phyloP scores from a whole-genome alignment of 768 basidiomycete genomes.

The Cystobasidium tubakii region DNA sequence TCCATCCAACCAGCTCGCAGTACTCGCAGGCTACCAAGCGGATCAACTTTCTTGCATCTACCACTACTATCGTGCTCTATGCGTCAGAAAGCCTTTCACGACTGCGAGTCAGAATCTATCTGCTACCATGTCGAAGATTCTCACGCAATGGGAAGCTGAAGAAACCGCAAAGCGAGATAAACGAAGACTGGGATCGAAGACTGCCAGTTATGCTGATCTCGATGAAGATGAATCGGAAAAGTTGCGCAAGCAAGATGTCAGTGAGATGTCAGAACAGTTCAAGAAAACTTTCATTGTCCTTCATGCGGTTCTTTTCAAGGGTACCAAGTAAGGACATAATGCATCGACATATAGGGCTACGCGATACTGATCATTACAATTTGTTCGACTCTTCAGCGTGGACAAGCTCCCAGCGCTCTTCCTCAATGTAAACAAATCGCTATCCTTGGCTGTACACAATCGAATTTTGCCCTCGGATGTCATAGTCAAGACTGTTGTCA shows the following conservation, averaged over 20 bases:
- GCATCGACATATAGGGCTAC: too few relatives aligned
- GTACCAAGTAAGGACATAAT: not conserved
- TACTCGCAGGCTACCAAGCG: constrained; percentile 73
- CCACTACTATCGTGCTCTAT: constrained; percentile 86
- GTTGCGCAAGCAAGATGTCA: constrained; percentile 56
- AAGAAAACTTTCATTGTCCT: constrained; percentile 31
- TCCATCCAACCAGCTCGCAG: constrained; percentile 91
- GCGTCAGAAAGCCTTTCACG: constrained; percentile 76
- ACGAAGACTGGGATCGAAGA: not conserved
- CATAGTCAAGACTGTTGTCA: constrained; percentile 66
- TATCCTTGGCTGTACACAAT: constrained; percentile 60
- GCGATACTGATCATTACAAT: too few relatives aligned
- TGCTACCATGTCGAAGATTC: constrained; percentile 62
- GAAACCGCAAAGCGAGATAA: constrained; percentile 5
- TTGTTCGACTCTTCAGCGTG: constrained; percentile 5
- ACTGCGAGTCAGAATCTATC: constrained; percentile 79
- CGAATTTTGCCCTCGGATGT: constrained; percentile 68
- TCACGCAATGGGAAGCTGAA: constrained; percentile 55
- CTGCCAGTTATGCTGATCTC: constrained; percentile 48
- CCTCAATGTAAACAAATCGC: constrained; percentile 56
- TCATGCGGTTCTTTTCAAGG: constrained; percentile 15
- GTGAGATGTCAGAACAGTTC: constrained; percentile 30
- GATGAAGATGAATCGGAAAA: constrained; percentile 28
- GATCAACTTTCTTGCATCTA: constrained; percentile 74
- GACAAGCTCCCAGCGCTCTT: constrained; percentile 50